These are phyloP conservation scores for Glutinoglossum americanum DNA, from an alignment of 495 filamentous ascomycete genomes.

Conservation along the genomic window DNA sequence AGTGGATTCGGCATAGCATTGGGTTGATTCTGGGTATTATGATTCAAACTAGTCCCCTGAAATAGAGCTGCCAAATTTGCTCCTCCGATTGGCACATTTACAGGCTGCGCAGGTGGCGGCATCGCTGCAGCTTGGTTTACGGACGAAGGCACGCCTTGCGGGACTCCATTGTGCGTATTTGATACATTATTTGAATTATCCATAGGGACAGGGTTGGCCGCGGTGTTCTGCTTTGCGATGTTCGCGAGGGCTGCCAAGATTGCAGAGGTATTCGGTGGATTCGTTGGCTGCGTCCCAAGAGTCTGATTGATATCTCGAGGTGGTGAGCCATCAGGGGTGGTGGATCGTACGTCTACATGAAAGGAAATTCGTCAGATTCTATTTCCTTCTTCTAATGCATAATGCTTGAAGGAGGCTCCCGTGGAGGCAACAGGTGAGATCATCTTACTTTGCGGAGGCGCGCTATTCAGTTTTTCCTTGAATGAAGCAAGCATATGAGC, in stretches of 20 bases:
- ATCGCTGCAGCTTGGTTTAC: slow-evolving; percentile 25
- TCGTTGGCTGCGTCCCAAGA: slow-evolving; percentile 5
- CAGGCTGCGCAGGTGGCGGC: slow-evolving; percentile 26
- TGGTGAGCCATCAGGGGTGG: slow-evolving; percentile 62
- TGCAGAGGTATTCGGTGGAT: slow-evolving; percentile 38
- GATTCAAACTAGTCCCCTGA: slow-evolving; percentile 22
- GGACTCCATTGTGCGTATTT: slow-evolving; percentile 24
- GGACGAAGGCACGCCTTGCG: slow-evolving; percentile 23
- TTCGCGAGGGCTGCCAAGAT: slow-evolving; percentile 70
- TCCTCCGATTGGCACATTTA: slow-evolving; percentile 36
- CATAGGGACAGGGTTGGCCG: slow-evolving; percentile 25
- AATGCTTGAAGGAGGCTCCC: slow-evolving; percentile 10
- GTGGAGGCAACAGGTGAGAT: slow-evolving; percentile 1
- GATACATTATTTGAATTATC: slow-evolving; percentile 33
- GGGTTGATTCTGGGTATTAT: slow-evolving; percentile 22
- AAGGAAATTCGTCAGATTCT: slow-evolving; percentile 14
- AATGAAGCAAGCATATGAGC: slow-evolving; percentile 58
- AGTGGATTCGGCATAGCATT: slow-evolving; percentile 23
- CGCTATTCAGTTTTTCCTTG: slow-evolving; percentile 57
- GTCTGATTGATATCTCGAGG: slow-evolving; percentile 12
- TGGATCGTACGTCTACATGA: slow-evolving; percentile 38
- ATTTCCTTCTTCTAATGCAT: not conserved
- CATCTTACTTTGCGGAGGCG: slow-evolving; percentile 41
- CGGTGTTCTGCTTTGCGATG: slow-evolving; percentile 60
- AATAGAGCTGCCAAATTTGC: slow-evolving; percentile 28